Conservation (phyloP, 257 asterid species). For the Phtheirospermum japonicum region DNA sequence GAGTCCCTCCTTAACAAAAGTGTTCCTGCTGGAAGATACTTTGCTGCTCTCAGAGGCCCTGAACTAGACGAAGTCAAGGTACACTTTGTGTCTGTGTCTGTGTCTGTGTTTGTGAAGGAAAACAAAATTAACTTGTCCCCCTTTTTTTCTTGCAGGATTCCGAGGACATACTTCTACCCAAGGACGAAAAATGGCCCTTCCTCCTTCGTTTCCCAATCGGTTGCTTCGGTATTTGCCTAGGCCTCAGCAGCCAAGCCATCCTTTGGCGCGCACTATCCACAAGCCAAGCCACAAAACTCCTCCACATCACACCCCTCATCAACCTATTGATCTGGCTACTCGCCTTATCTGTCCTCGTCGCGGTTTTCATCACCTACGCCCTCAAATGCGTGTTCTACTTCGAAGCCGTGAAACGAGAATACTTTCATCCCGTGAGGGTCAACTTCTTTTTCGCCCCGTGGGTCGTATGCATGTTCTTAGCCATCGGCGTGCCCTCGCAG, state of each 20-base stretch:
- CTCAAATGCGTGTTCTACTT: constrained; percentile 67
- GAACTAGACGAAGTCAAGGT: constrained; percentile 97
- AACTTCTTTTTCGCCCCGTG: constrained; percentile 97
- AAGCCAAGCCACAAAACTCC: constrained; percentile 68
- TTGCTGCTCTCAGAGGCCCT: constrained; percentile 92
- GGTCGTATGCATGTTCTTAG: constrained; percentile 85
- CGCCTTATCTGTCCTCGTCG: constrained; percentile 52
- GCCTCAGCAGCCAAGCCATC: constrained; percentile 91
- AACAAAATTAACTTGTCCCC: too few species aligned
- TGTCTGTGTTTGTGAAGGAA: too few species aligned
- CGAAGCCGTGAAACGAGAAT: constrained; percentile 89
- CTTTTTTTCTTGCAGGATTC: constrained; percentile 48
- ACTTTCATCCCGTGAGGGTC: constrained; percentile 80
- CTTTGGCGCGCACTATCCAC: constrained; percentile 67
- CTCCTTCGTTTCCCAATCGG: constrained; percentile 94
- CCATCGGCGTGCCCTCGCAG: constrained; percentile 63
- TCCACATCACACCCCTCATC: constrained; percentile 59
- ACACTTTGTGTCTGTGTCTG: too few species aligned
- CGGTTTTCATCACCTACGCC: constrained; percentile 54
- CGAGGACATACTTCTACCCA: constrained; percentile 85
- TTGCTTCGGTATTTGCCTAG: constrained; percentile 85
- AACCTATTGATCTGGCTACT: constrained; percentile 74
- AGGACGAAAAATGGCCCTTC: constrained; percentile 85
- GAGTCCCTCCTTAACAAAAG: constrained; percentile 43
- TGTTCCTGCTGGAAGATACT: constrained; percentile 98